These are phyloP conservation scores for Plasmopara halstedii DNA, from an alignment of 352 stramenopile genomes.

Conservation along the genomic window DNA sequence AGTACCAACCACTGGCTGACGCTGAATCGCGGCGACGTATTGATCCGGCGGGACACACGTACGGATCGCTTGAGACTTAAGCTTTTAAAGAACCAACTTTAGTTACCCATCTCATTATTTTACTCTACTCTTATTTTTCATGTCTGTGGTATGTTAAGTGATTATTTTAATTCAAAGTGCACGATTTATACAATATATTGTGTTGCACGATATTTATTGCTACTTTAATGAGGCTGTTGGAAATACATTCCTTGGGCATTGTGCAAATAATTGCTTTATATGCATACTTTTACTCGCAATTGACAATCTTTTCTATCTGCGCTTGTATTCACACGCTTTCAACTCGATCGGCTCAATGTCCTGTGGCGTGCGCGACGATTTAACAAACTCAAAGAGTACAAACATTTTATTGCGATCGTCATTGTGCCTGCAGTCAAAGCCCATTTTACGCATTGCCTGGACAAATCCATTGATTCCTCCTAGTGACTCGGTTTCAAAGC, in stretches of 20 bases:
- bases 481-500: slow-evolving; percentile 64
- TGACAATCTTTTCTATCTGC: slow-evolving; percentile 32
- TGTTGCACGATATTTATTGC: no score
- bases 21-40: slow-evolving; percentile 51
- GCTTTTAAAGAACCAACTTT: no score
- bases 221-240: no score
- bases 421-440: slow-evolving; percentile 63
- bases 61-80: slow-evolving; percentile 70
- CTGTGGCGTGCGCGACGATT: slow-evolving; percentile 45
- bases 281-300: background rate
- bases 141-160: no score
- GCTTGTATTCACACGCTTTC: slow-evolving; percentile 84
- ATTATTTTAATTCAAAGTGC: no score
- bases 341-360: slow-evolving; percentile 50
- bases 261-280: no score
- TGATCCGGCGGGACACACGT: slow-evolving; percentile 67
- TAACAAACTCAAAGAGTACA: slow-evolving; percentile 76
- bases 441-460: slow-evolving; percentile 43
- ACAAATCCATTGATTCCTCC: slow-evolving; percentile 66
- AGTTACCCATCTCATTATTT: background rate
- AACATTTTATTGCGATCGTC: slow-evolving; percentile 86
- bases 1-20: slow-evolving; percentile 71
- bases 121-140: background rate
- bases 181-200: no score
- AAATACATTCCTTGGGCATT: no score